Evolutionary conservation across 768 basidiomycete genomes (phyloP).

Genomic region (Polyporus arcularius): DNA sequence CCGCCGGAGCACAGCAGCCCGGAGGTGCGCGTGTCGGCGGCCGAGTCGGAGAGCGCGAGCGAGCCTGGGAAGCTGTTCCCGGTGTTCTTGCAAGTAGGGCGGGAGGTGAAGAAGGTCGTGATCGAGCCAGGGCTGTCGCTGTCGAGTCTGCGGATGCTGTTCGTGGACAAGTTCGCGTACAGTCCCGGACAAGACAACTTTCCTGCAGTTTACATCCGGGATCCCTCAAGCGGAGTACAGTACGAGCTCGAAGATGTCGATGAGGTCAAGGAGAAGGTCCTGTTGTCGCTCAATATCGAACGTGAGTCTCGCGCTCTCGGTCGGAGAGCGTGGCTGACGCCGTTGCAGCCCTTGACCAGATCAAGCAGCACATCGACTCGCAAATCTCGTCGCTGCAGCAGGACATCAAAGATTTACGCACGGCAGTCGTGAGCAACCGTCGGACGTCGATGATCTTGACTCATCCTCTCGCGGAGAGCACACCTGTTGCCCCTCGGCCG

Average conservation of each 20-base stretch:
- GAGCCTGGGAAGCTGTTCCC: conserved; percentile 43
- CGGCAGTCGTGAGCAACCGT: conserved; percentile 55
- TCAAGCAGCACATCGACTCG: conserved; percentile 95
- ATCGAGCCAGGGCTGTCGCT: conserved; percentile 75
- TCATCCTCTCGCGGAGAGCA: conserved; percentile 64
- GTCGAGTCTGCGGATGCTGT: conserved; percentile 77
- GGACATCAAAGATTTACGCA: conserved; percentile 88
- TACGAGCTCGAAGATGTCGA: conserved; percentile 96
- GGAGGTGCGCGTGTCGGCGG: conserved; percentile 3
- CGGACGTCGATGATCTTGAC: conserved; percentile 54
- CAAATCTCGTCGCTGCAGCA: conserved; percentile 84
- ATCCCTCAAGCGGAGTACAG: conserved; percentile 88
- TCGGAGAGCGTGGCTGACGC: background rate
- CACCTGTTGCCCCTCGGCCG: conserved; percentile 66
- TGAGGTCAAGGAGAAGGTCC: conserved; percentile 85
- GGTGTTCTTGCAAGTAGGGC: conserved; percentile 86
- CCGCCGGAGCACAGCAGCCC: background rate
- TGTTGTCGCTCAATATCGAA: conserved; percentile 94
- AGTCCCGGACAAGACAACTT: conserved; percentile 92
- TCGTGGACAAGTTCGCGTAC: conserved; percentile 94
- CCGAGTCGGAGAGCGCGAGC: conserved; percentile 11
- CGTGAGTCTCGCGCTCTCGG: conserved; percentile 57
- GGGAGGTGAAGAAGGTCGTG: conserved; percentile 85
- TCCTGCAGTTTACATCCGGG: conserved; percentile 93
- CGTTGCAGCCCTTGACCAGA: conserved; percentile 86